Conservation (phyloP, 305 asterid species). For the Fraxinus latifolia region DNA sequence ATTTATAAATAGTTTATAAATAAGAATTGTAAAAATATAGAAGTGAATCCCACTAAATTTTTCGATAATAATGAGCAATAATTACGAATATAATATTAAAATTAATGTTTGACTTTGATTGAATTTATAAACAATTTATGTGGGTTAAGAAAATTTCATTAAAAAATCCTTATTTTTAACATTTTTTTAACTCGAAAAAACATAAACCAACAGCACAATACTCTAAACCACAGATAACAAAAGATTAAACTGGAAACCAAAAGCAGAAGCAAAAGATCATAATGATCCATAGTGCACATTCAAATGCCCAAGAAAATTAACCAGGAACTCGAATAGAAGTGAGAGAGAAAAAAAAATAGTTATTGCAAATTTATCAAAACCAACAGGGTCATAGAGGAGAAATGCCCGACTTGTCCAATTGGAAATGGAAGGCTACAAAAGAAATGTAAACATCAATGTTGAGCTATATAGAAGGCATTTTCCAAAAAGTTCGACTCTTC, state of each 20-base stretch:
- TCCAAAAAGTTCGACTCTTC: neutral
- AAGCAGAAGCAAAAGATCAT: neutral
- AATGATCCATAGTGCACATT: neutral
- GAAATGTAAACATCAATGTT: neutral
- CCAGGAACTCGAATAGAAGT: neutral
- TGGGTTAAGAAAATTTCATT: neutral
- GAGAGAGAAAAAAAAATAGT: neutral
- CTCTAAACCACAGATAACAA: neutral
- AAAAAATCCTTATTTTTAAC: neutral
- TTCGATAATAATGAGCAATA: neutral
- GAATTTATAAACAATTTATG: neutral
- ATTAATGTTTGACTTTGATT: neutral
- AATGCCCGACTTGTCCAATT: neutral
- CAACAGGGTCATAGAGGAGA: neutral
- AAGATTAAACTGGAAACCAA: neutral
- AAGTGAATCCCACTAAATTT: neutral
- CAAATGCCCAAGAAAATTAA: neutral
- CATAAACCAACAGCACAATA: neutral
- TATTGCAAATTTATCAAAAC: neutral
- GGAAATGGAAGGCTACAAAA: neutral
- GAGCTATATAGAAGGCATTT: neutral
- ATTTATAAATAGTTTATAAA: no score
- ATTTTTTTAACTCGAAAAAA: neutral
- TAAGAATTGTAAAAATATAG: no score
- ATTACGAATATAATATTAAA: neutral